Evolutionary conservation across 495 filamentous ascomycete genomes (phyloP), one percentile per base, ranked within the genome.

Genomic region (Penicillium lagena): DNA sequence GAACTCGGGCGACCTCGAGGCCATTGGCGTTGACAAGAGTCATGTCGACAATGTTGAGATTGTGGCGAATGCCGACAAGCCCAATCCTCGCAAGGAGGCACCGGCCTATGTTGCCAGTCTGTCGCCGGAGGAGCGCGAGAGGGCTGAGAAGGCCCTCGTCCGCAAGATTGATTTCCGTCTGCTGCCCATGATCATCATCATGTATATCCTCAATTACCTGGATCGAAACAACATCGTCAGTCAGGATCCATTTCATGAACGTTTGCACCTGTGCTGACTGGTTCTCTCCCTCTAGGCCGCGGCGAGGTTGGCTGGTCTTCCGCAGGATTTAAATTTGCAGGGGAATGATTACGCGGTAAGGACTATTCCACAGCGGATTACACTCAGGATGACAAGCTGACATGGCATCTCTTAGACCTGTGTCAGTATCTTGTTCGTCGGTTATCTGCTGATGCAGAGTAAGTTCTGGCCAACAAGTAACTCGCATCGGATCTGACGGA

Each of bases 161-260:
- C 68, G 77, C 41, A 87, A 84, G 57, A 83, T 87, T 28, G 84
- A 87, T 57, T 35, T 78, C 1, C 62, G 80, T 12, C 51, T 73
- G 7, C 59, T 88, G 47, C 83, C 83, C 9, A 78, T 80, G 64
- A 59, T 84, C 32, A 76, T 83, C 44, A 49, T 85, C 45, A 85
- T 86, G 79, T 89, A 90, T 55, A 86, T 90, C 51, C 63, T 90
- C 55, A 90, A 90, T 55, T 93, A 89, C 60, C 70, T 90, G 46
- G 87, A 90, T 60, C 75, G 87, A 50, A 79, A 80, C 52, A 76
- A 80, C 39, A 78, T 75, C 41, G 76, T 59, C 8, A 37, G 64
- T 22, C 22, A 4, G 22, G 22, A 4, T 22, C 22, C 22, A 22
- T 4, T 22, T 3, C 22, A 22, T 22, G 0, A 22, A 4, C 17